Percentiles rank a stretch among this genome's conserved stretches.
phyloP scores from a whole-genome alignment of 371 early-diverging fungal genomes.

The Mucor circinelloides region DNA sequence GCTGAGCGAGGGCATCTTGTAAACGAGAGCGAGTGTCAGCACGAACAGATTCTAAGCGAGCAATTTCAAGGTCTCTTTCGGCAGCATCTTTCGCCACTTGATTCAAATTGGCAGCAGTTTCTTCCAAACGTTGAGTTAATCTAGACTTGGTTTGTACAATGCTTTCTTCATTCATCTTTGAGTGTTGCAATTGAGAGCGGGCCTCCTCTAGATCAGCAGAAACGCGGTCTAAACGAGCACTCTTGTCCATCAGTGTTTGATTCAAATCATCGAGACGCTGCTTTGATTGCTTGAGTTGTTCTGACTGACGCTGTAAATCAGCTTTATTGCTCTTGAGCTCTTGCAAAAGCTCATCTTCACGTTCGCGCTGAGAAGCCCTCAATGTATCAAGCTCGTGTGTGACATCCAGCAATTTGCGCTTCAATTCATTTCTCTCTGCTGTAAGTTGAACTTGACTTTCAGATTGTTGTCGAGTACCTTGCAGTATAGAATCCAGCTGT shows the following conservation, averaged over 20 bases:
- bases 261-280: not conserved
- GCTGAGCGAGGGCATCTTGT: constrained; percentile 8
- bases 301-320: not conserved
- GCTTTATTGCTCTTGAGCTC: not conserved
- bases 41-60: constrained; percentile 6
- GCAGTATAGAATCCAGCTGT: not conserved
- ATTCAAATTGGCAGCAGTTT: constrained; percentile 3
- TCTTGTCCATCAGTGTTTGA: not conserved
- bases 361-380: not conserved
- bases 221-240: not conserved
- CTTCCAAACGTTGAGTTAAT: constrained; percentile 2
- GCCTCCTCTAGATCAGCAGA: not conserved
- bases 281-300: not conserved
- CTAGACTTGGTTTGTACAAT: constrained; percentile 4
- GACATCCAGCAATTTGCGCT: not conserved
- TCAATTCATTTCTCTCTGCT: not conserved
- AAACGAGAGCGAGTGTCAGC: constrained; percentile 12
- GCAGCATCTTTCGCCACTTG: constrained; percentile 8
- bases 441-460: not conserved
- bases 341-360: not conserved
- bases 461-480: constrained; percentile 1
- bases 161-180: not conserved
- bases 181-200: not conserved
- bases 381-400: not conserved
- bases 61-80: constrained; percentile 12